Base-by-base conservation (phyloP, 805 yeast species). In the Candida boleticola region DNA sequence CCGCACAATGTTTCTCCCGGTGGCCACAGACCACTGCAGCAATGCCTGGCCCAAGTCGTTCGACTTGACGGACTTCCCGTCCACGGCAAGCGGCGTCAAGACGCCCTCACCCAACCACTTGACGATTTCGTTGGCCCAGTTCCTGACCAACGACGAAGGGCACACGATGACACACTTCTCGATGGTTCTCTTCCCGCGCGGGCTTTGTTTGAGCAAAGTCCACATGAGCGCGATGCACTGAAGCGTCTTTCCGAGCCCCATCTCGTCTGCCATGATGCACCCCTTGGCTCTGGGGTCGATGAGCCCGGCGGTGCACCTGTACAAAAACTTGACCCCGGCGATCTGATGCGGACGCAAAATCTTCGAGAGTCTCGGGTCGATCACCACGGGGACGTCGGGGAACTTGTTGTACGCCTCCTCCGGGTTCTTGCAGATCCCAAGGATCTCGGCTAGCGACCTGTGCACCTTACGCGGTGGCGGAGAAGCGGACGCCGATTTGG, bases 261-360 rank as follows among this genome's bases (percentile, higher is more conserved):
- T 89, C 61, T 87, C 97, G 65, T 89, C 97, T 0, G 97, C 97
- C 98, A 92, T 92, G 39, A 92, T 92, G 57, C 97, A 92, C 2
- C 99, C 99, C 55, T 85, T 80, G 0, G 97, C 97, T 26, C 84
- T 73, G 5, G 88, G 77, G 58, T 85, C 89, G 21, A 83, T 77
- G 26, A 90, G 64, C 0, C 99, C 99, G 1, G 97, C 77, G 0
- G 95, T 89, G 63, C 99, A 92, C 42, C 90, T 68, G 55, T 89
- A 93, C 44, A 93, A 66, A 58, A 93, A 93, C 60, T 87, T 80
- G 32, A 92, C 97, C 48, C 99, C 99, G 37, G 92, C 95, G 3
- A 93, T 82, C 61, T 93, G 99, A 70, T 93, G 99, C 0, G 99
- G 99, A 50, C 99, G 77, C 36, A 93, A 69, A 33, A 88, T 82